Evolutionary conservation across 176 grass and related monocot species (phyloP).

Genomic region (Dendrocalamus sinicus): DNA sequence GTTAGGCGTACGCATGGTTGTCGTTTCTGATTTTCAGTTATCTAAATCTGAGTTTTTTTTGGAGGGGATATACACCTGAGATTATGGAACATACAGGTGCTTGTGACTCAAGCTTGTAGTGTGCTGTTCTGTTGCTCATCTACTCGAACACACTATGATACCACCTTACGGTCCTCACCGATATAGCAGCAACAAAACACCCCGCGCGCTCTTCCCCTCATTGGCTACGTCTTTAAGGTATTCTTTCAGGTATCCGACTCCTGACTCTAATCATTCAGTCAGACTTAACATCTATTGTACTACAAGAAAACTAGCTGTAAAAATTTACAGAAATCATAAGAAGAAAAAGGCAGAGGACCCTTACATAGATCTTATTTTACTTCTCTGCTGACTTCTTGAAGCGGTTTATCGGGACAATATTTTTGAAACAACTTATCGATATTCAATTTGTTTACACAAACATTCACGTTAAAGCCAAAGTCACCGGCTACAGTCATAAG

Average conservation of each 20-base stretch:
- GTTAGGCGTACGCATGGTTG: background rate
- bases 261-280: background rate
- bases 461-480: rapidly evolving
- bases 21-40: background rate
- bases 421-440: rapidly evolving
- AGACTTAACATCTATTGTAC: background rate
- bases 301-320: background rate
- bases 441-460: too few species aligned
- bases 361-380: too few species aligned
- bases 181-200: too few species aligned
- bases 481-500: rapidly evolving
- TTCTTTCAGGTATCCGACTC: too few species aligned
- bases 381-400: too few species aligned
- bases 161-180: too few species aligned
- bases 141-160: too few species aligned
- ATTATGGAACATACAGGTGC: background rate
- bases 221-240: too few species aligned
- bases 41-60: too few species aligned
- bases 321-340: background rate
- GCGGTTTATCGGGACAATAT: rapidly evolving
- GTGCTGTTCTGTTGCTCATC: too few species aligned
- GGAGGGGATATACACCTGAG: background rate
- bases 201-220: too few species aligned
- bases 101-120: too few species aligned
- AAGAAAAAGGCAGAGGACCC: background rate